These are phyloP conservation scores for Coemansia sp. DNA, from an alignment of 192 early-diverging fungal genomes.

Conservation along the genomic window DNA sequence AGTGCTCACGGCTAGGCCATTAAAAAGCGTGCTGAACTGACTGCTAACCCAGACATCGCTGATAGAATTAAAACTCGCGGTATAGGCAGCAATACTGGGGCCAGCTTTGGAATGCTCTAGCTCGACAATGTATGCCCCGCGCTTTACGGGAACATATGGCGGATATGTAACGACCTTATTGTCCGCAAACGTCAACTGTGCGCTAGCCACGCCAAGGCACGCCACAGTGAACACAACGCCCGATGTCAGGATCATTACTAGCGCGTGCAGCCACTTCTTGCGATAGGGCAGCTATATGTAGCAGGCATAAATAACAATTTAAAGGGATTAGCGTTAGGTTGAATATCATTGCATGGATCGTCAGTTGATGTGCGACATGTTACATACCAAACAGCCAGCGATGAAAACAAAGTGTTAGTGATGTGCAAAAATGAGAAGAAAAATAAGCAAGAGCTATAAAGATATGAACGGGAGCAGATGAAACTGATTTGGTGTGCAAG, in stretches of 20 bases:
- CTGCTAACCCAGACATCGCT: constrained; percentile 15
- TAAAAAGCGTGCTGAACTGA: constrained; percentile 22
- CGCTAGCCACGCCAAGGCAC: not conserved
- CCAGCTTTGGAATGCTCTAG: constrained; percentile 18
- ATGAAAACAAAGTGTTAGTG: not conserved
- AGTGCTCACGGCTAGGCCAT: constrained; percentile 26
- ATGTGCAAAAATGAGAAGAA: not conserved
- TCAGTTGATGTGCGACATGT: not conserved
- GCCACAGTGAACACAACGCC: not conserved
- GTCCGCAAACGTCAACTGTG: not conserved
- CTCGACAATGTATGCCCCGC: constrained; percentile 37
- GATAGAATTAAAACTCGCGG: constrained; percentile 17
- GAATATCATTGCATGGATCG: not conserved
- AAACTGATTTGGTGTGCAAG: not conserved
- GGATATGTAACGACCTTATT: constrained; percentile 23
- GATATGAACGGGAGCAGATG: not conserved
- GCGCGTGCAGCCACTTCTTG: not conserved
- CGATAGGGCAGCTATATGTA: not conserved
- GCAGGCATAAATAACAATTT: not conserved
- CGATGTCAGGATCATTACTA: not conserved
- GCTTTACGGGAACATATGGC: constrained; percentile 16
- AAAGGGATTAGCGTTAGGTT: not conserved
- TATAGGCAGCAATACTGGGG: constrained; percentile 8
- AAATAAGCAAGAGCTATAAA: not conserved
- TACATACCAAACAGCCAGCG: not conserved